Evolutionary conservation across 805 yeast species (phyloP), one percentile per base, ranked within the genome.

Genomic region (Saturnispora zaruensis): DNA sequence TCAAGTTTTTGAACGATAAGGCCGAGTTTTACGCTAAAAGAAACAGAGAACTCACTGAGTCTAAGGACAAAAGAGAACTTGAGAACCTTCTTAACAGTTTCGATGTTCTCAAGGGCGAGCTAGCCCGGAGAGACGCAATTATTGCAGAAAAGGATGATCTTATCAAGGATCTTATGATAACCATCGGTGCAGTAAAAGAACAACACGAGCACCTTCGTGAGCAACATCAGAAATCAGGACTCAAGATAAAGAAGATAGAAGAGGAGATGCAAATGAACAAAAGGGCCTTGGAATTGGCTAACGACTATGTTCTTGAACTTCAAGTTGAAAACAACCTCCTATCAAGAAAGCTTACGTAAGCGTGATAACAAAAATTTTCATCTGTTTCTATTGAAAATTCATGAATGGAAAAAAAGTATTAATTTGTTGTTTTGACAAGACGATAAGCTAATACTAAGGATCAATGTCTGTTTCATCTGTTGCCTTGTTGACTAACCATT

Each of bases 321-420:
- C 77, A 75, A 57, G 74, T 78, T 41, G 81, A 77, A 57, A 71
- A 68, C 49, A 75, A 75, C 50, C 69, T 77, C 23, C 16, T 48
- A 7, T 36, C 40, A 36, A 36, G 64, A 57, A 16, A 44, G 40
- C 66, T 14, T 21, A 24, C 24, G 42, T 36, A 36, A 36, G 40
- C 21, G 23, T 7, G 32, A 28, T 13, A 33, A 46, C 30, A 26
- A 9, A 9, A 8, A 20, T 30, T 38, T 16, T 45, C 7, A 26
- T 41, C 4, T 13, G 26, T 13, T 13, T n/a, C n/a, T 5, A 25
- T 8, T 8, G 28, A 30, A 28, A 42, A 7, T 21, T 23, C 14
- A 44, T 4, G 6, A 4, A 9, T 24, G 6, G 23, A 33, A 44
- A 34, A 30, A 20, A 44, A 18, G 6, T 7, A 20, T 6, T 5